A percentile compares a stretch with the other conserved stretches of the same genome.
phyloP scores from a whole-genome alignment of 1,139 yeast species.

The Fermentozyma sake region DNA sequence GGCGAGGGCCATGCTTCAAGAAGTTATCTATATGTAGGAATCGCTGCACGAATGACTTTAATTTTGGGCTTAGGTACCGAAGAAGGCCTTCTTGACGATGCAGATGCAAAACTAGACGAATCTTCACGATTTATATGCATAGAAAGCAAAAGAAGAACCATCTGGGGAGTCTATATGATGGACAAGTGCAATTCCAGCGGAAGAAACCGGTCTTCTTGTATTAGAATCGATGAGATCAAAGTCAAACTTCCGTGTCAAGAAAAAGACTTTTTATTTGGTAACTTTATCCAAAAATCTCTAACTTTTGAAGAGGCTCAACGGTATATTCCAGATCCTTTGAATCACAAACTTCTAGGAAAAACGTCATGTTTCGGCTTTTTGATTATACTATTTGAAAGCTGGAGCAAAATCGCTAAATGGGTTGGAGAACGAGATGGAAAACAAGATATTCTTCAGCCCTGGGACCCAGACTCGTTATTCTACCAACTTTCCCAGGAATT shows the following conservation, averaged over 20 bases:
- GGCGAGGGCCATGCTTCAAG: conserved; percentile 36
- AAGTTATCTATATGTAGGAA: conserved; percentile 33
- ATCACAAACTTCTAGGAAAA: conserved; percentile 4
- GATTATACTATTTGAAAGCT: conserved; percentile 26
- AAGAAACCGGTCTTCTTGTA: conserved; percentile 27
- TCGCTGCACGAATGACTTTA: conserved; percentile 39
- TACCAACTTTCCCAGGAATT: conserved; percentile 17
- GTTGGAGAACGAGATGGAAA: conserved; percentile 28
- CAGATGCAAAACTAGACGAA: conserved; percentile 9
- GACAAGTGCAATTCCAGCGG: conserved; percentile 39
- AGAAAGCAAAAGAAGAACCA: conserved; percentile 31
- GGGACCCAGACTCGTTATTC: conserved; percentile 23
- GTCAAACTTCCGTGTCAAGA: conserved; percentile 22
- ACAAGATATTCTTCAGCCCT: conserved; percentile 23
- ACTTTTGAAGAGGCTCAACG: conserved; percentile 12
- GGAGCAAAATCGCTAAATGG: conserved; percentile 33
- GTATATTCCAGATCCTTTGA: conserved; percentile 8
- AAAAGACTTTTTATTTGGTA: conserved; percentile 22
- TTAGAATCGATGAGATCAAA: conserved; percentile 20
- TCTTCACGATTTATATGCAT: conserved; percentile 13
- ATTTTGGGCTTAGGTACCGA: conserved; percentile 31
- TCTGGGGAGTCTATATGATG: conserved; percentile 42
- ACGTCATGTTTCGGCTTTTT: conserved; percentile 21
- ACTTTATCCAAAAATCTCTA: conserved; percentile 8
- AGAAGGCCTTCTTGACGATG: conserved; percentile 9